Base-by-base conservation (phyloP, 176 grass and related monocot species). In the Melocanna baccifera region DNA sequence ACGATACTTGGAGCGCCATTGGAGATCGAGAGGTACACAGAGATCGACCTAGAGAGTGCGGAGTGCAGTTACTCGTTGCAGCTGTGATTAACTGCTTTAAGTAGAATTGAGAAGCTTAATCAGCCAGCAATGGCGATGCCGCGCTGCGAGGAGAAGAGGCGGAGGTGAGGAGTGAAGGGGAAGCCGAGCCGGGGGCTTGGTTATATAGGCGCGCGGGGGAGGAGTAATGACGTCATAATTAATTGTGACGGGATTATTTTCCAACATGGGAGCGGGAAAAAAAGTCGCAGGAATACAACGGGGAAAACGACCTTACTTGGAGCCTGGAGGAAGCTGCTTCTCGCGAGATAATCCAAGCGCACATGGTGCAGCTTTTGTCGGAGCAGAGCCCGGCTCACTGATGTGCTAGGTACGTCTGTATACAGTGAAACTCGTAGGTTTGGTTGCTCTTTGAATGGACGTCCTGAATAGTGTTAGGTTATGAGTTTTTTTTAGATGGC, bases 1-100 rank as follows among this genome's bases (percentile, higher is more conserved):
- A 74, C 11, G 88, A 84, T 55, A 57, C 66, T 7, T 78, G 83
- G 48, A 91, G 32, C 30, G 86, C 91, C 88, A 96, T 91, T 48
- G 90, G 74, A 78, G 90, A 83, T 25, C 51, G 16, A 12, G 22
- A 23, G 9, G 56, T 12, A 23, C 56, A 23, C 56, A 58, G 22
- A 58, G 22, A 29, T 55, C 8, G 36, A 71, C 45, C 29, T 83
- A 16, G 7, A 32, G 61, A 30, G 5, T 7, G 5, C 61, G 61
- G 12, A 28, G 26, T 2, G 6, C 62, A 8, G 47, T 7, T 23
- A 12, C 29, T 67, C 14, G 46, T 43, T 29, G 2, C 32, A 75
- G 32, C 5, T 32, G 48, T 9, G 61, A 62, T 22, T 9, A 40
- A 1, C 32, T n/a, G n/a, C 12, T 16, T 3, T 23, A 36, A 19